Evolutionary conservation across 2,329 filamentous ascomycete genomes (phyloP), one percentile per base, ranked within the genome.

Genomic region (Verruconis gallopava): DNA sequence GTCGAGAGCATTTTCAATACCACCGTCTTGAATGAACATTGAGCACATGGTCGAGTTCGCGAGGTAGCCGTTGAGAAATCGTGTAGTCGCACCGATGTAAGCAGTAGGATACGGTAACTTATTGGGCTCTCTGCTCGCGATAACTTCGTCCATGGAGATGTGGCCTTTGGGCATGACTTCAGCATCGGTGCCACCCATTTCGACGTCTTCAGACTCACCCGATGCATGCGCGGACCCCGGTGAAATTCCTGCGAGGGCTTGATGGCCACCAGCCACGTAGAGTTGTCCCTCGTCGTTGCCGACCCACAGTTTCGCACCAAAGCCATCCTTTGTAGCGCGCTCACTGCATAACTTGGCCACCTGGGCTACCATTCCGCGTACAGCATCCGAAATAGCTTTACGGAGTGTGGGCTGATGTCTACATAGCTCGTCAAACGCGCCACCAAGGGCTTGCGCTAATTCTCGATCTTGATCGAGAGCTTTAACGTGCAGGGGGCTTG

Each of bases 361-460:
- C 41, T 85, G 77, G 22, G 79, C 79, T 46, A 94, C 76, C 85
- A 96, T 93, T 48, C 86, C 79, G 45, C 93, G 73, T 13, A 94
- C 77, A n/a, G 85, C 81, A 48, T 82, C 80, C 47, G 89, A 77
- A 45, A 98, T 91, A 3, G 79, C 73, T 6, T 73, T 72, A 50
- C 88, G 84, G 35, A 99, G 65, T 17, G 76, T 72, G 1, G 93
- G 91, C 53, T 99, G 91, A 56, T 99, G 91, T 32, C 91, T 79
- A 40, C 89, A 82, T 45, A 99, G 72, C 60, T 99, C 91, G 58
- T 99, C 91, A 54, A 98, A 95, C 32, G 79, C 82, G 19, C 74
- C 75, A 9, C 91, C 91, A 38, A 98, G 72, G 30, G 77, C 75
- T 21, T 73, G 73, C 6, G 88, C 73, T 44, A 93, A 69, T 25